Evolutionary conservation across 2,329 filamentous ascomycete species (phyloP).

Genomic region (Neurospora sp.): DNA sequence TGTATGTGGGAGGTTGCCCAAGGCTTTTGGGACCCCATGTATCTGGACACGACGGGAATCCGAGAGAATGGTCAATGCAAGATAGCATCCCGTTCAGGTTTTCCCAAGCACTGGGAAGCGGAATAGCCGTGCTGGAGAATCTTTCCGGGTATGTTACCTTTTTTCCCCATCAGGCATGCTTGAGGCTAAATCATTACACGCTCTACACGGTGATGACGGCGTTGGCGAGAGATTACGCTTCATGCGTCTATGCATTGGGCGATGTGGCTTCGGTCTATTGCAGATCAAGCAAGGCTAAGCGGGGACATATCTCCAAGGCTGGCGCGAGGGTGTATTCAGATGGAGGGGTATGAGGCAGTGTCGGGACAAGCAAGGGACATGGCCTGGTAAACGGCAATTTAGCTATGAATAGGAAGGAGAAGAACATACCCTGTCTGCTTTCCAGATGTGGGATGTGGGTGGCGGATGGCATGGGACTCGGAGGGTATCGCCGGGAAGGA

Average conservation of each 20-base stretch:
- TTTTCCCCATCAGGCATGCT: neutral
- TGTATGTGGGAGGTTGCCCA: neutral
- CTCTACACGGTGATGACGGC: constrained; percentile 9
- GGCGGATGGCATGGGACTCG: neutral
- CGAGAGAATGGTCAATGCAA: neutral
- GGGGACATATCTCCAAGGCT: neutral
- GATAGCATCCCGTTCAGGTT: neutral
- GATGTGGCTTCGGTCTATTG: neutral
- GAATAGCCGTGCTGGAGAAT: neutral
- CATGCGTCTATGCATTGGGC: constrained; percentile 19
- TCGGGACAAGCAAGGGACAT: neutral
- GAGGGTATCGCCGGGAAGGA: neutral
- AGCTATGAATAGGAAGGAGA: neutral
- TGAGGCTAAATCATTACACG: constrained; percentile 13
- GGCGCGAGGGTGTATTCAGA: neutral
- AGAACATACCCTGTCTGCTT: neutral
- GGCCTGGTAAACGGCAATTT: neutral
- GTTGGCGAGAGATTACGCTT: constrained; percentile 16
- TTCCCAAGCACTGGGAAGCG: neutral
- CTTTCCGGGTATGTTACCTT: neutral
- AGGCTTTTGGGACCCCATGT: neutral
- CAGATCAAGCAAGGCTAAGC: neutral
- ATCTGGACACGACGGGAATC: neutral
- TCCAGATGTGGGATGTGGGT: neutral
- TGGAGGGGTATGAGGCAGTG: neutral